phyloP scores from a whole-genome alignment of 345 rosid species.

The Citrus mangshanensis region DNA sequence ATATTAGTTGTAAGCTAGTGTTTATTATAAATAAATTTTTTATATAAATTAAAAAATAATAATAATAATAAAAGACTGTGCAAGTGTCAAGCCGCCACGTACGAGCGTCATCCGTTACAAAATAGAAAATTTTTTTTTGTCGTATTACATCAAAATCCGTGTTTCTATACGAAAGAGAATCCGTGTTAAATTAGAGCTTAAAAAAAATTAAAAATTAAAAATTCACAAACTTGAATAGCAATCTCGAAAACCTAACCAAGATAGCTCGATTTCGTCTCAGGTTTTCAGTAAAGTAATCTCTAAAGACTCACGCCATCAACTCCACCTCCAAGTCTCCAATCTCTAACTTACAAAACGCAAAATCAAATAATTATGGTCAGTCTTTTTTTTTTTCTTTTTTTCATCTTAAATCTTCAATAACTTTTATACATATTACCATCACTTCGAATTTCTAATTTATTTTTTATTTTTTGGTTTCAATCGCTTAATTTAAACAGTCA shows the following conservation, averaged over 20 bases:
- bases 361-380: conserved; percentile 17
- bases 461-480: neutral
- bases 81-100: conserved; percentile 1
- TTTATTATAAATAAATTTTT: no score
- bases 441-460: neutral
- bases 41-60: no score
- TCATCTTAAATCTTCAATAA: neutral
- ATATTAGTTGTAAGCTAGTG: no score
- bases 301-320: neutral
- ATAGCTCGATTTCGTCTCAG: neutral
- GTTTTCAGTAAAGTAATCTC: neutral
- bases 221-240: neutral
- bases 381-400: neutral
- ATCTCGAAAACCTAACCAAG: neutral
- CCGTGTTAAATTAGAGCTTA: neutral
- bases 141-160: neutral
- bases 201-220: neutral
- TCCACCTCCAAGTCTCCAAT: neutral
- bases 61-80: neutral
- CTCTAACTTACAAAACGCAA: neutral
- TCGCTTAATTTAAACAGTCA: conserved; percentile 22
- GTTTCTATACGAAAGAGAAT: no score
- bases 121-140: neutral
- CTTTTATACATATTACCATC: neutral
- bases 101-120: neutral